Base-by-base conservation (phyloP, 805 yeast genomes). In the Torulaspora indica region DNA sequence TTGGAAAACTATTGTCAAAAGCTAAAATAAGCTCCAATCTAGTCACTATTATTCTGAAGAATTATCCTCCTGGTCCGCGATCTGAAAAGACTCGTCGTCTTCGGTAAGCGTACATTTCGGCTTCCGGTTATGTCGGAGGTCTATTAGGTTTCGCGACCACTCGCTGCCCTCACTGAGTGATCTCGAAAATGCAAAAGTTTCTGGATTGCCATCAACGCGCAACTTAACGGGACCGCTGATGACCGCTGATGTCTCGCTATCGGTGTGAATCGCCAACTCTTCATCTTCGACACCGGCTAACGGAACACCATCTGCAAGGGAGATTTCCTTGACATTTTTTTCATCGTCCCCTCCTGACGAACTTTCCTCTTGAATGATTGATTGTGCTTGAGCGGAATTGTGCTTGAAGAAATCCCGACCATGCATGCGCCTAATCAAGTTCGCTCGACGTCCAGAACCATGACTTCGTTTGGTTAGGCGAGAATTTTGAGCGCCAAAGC, bases 341-440 rank as follows among this genome's bases (percentile, higher is more conserved):
- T 54, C 58, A 9, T 52, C 56, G 31, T 54, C 57, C 22, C 50
- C 49, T 23, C 51, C 53, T 5, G 57, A 52, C 0, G 63, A 55
- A 29, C 58, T 51, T 38, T 62, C 68, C 41, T 63, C 68, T 34
- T 61, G 59, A 32, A 63, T 63, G 4, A 59, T 56, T 18, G 58
- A 56, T 23, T 63, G 63, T 3, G 57, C 42, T 7, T 53, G 56
- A 4, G 51, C 38, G 4, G 56, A 41, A n/a, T 44, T 36, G 17
- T 37, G 47, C 17, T 53, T 52, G 27, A 55, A 27, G 17, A 54
- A 49, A 6, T 51, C 53, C n/a, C 61, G 48, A 35, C 56, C 58
- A 8, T 47, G 47, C 14, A 45, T 47, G 38, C 66, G 47, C 38
- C 63, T 55, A 22, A 52, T 49, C 4, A 48, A 24, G 7, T 39